A percentile compares a stretch with the other conserved stretches of the same genome.
Conservation (phyloP, 75 land plant genomes). For the Sequoia sempervirens region DNA sequence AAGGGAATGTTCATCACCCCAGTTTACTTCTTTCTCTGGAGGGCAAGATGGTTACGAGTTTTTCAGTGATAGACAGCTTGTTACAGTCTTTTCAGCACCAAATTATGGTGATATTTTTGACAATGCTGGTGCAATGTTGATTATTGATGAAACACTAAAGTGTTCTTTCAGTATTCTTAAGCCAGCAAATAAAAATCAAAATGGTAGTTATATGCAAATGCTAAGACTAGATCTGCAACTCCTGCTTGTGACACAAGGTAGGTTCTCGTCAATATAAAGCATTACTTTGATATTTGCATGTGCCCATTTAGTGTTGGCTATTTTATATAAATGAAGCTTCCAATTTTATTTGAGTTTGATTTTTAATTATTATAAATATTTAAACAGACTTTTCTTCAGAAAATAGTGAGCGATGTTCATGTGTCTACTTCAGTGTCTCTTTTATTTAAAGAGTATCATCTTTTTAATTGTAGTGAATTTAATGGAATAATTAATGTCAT, state of each 20-base stretch:
- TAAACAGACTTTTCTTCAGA: background rate
- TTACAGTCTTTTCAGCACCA: no score
- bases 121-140: slow-evolving; percentile 56
- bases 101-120: no score
- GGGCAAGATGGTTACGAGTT: no score
- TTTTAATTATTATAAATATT: no score
- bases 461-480: background rate
- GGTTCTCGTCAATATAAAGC: background rate
- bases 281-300: slow-evolving; percentile 18
- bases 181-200: slow-evolving; percentile 53
- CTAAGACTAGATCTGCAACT: slow-evolving; percentile 36
- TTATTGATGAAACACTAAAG: slow-evolving; percentile 42
- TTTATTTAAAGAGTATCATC: background rate
- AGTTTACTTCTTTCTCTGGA: no score
- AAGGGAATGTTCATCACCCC: no score
- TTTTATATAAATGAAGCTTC: no score
- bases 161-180: slow-evolving; percentile 40
- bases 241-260: slow-evolving; percentile 26
- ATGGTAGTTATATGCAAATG: slow-evolving; percentile 31
- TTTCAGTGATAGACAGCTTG: no score
- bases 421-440: background rate
- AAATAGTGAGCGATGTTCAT: background rate
- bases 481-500: background rate
- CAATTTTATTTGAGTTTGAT: no score
- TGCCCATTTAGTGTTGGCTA: background rate